These are phyloP conservation scores for Pouteria glomerata DNA, from an alignment of 148 eudicot genomes.

Conservation along the genomic window DNA sequence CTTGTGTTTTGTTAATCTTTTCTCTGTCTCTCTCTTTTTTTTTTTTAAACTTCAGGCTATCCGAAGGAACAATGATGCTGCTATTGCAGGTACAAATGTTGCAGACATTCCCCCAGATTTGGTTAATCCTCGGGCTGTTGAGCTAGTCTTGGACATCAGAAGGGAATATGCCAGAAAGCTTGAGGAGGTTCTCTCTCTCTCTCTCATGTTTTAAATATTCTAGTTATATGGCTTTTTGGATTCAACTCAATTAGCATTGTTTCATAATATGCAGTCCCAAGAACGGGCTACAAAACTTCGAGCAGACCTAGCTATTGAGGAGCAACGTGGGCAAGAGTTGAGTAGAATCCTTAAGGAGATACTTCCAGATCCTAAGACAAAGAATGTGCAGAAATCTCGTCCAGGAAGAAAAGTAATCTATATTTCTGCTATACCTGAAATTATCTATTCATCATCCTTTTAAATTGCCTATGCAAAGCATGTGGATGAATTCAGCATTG, in stretches of 20 bases:
- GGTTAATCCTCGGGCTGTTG: slow-evolving; percentile 50
- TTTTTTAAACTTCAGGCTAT: slow-evolving; percentile 37
- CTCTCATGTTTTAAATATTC: background rate
- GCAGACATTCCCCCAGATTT: slow-evolving; percentile 46
- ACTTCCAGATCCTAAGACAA: slow-evolving; percentile 61
- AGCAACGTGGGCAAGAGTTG: slow-evolving; percentile 73
- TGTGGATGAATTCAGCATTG: slow-evolving; percentile 6
- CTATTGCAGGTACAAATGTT: slow-evolving; percentile 23
- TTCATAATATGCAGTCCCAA: slow-evolving; percentile 55
- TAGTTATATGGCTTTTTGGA: background rate
- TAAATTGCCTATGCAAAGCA: background rate
- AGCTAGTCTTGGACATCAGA: slow-evolving; percentile 58
- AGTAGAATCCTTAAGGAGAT: slow-evolving; percentile 62
- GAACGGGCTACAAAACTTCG: slow-evolving; percentile 90
- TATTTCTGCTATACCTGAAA: slow-evolving; percentile 2
- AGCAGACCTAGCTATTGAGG: slow-evolving; percentile 85
- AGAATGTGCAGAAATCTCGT: slow-evolving; percentile 52
- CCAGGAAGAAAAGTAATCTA: slow-evolving; percentile 63
- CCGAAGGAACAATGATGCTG: slow-evolving; percentile 34
- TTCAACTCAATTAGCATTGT: background rate
- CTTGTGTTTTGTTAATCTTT: background rate
- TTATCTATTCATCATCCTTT: background rate
- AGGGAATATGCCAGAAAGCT: slow-evolving; percentile 73
- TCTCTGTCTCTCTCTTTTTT: background rate
- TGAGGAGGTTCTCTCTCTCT: slow-evolving; percentile 45